Base-by-base conservation (phyloP, 2,329 filamentous ascomycete species). In the Apiospora rasikravindrae region DNA sequence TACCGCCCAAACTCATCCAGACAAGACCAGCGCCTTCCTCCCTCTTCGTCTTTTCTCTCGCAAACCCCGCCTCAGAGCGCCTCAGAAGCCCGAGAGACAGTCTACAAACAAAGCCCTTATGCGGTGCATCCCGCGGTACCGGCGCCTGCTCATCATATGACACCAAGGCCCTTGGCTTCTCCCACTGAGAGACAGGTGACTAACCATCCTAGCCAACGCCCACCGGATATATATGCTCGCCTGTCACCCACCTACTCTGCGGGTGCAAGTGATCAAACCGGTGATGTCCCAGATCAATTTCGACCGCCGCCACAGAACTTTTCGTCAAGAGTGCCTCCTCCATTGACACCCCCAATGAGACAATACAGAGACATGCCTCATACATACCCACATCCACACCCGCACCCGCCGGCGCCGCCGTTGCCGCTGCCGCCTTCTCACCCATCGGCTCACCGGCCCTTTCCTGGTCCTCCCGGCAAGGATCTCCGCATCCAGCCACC, bases 1-100 rank as follows among this genome's bases (percentile, higher is more conserved):
- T 73, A 69, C 69, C 67, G 57, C 24, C 70, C 70, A 53, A 70
- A 73, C 45, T 69, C 37, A 2, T 49, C 72, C 16, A 51, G 70
- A n/a, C 72, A 44, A 44, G 44, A 33, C 33, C 45, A 67, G 19
- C 70, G 66, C 24, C 72, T 64, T 19, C 70, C 70, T n/a, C 37
- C 70, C 6, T 71, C 72, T 6, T 68, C 42, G 37, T 51, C 26
- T 10, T 7, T 37, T 24, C 37, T 29, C 45, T 61, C 57, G 57
- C 57, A 64, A 64, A 64, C 33, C 37, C 57, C 40, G 49, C 40
- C 47, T 24, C 45, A 45, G 44, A 45, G 49, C 47, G 47, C n/a
- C 49, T 16, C 16, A 42, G 68, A 64, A 22, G 57, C 19, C 57
- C 57, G 57, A 37, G 57, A 64, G 57, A 64, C 57, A 40, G 33